Percentiles rank a stretch among this genome's conserved stretches.
These are phyloP conservation scores for Deuterostichococcus epilithicus DNA, from an alignment of 139 green algal genomes.

Conservation along the genomic window DNA sequence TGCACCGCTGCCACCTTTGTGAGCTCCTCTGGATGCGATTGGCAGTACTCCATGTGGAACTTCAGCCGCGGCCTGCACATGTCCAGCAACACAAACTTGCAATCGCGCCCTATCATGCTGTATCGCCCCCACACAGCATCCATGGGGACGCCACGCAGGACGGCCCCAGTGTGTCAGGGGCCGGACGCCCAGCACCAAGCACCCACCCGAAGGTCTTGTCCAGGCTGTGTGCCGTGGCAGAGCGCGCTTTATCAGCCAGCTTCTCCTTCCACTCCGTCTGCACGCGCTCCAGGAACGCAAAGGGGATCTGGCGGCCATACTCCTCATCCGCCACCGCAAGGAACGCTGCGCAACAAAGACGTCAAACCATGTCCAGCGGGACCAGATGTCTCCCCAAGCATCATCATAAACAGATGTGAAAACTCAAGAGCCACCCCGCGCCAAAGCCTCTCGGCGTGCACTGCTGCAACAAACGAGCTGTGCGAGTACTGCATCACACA, in stretches of 20 bases:
- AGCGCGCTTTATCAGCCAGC: conserved; percentile 60
- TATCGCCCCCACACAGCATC: neutral
- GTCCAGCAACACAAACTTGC: neutral
- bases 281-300: conserved; percentile 88
- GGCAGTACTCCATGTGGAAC: conserved; percentile 91
- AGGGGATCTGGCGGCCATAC: conserved; percentile 88
- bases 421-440: too few relatives aligned
- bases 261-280: conserved; percentile 66
- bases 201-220: conserved; percentile 77
- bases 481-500: neutral
- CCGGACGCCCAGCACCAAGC: neutral
- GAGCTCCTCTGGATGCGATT: conserved; percentile 88
- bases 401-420: neutral
- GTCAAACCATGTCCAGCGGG: neutral
- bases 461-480: too few relatives aligned
- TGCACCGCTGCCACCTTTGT: conserved; percentile 86
- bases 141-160: neutral
- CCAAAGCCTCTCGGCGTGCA: too few relatives aligned
- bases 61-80: conserved; percentile 73
- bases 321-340: conserved; percentile 90
- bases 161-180: neutral
- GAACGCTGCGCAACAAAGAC: conserved; percentile 54
- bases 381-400: too few relatives aligned
- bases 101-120: too few relatives aligned
- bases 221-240: conserved; percentile 68